Evolutionary conservation across 225 moss, liverwort and hornwort species (phyloP).

Genomic region (Neckera pumila): DNA sequence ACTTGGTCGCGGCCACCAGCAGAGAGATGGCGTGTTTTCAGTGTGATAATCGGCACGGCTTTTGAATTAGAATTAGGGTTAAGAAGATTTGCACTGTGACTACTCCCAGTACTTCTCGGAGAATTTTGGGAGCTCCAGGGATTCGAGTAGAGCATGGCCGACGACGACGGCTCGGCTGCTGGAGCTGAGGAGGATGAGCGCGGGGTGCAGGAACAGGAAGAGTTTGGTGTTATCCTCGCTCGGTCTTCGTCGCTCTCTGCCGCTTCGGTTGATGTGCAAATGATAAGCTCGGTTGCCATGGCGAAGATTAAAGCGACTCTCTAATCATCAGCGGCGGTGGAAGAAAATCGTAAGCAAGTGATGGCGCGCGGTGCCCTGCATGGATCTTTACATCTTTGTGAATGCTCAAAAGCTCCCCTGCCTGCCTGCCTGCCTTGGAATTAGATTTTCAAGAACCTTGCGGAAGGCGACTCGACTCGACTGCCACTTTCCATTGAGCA

Average conservation of each 20-base stretch:
- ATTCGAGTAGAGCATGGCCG: background rate
- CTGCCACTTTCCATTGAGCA: background rate
- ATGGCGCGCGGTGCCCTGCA: background rate
- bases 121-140: background rate
- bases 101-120: background rate
- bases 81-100: background rate
- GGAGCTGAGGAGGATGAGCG: background rate
- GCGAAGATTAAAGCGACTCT: background rate
- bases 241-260: background rate
- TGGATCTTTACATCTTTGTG: background rate
- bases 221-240: background rate
- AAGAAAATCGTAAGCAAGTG: background rate
- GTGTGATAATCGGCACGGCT: background rate
- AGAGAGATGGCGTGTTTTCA: background rate
- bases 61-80: background rate
- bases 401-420: background rate
- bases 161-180: background rate
- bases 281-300: conserved; percentile 2
- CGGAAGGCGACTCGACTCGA: background rate
- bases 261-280: background rate
- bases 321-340: background rate
- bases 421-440: background rate
- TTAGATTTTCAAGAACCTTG: background rate
- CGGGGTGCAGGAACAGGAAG: background rate
- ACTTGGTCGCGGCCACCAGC: background rate